Evolutionary conservation across 345 rosid species (phyloP), one percentile per base, ranked within the genome.

Genomic region (Balakata baccata): DNA sequence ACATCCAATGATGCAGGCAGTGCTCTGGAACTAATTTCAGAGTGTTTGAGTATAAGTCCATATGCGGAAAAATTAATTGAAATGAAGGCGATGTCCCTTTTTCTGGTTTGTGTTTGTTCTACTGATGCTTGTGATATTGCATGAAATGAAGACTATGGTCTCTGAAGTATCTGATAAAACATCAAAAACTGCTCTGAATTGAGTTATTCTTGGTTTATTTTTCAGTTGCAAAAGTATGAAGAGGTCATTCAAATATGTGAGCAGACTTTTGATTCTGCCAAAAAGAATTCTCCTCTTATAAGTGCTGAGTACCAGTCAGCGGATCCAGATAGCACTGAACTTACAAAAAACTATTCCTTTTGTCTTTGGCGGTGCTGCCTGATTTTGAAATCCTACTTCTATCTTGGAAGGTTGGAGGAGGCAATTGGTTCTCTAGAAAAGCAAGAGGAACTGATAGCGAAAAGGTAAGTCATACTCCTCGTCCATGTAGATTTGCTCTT

Each of bases 351-450:
- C 72, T 71, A 81, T 25, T 81, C 82, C 61, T 88, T 84, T 71
- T 81, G 83, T 82, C 64, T 85, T 65, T 95, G 97, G 99, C 89
- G 90, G 57, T 86, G 86, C 73, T 68, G 77, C 69, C 70, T 89
- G 77, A 85, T 85, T 72, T 83, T 91, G 76, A 91, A 85, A 77
- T 95, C 98, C 67, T 85, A 89, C 78, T 91, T 92, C 81, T 76
- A 86, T 64, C 83, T 90, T 74, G 99, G 99, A 84, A 91, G 70
- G 87, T 94, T 93, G 69, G 99, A 91, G 84, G 97, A 92, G 75
- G 98, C 93, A 49, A 81, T 88, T 75, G 78, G 80, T 74, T 86
- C 86, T 61, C 80, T 95, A 62, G 92, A 96, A 75, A 91, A 84
- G 83, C 92, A 81, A 73, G 92, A 75, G 69, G 84, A 84, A 74